Evolutionary conservation across 2,329 filamentous ascomycete species (phyloP).

Genomic region (Acarospora socialis): DNA sequence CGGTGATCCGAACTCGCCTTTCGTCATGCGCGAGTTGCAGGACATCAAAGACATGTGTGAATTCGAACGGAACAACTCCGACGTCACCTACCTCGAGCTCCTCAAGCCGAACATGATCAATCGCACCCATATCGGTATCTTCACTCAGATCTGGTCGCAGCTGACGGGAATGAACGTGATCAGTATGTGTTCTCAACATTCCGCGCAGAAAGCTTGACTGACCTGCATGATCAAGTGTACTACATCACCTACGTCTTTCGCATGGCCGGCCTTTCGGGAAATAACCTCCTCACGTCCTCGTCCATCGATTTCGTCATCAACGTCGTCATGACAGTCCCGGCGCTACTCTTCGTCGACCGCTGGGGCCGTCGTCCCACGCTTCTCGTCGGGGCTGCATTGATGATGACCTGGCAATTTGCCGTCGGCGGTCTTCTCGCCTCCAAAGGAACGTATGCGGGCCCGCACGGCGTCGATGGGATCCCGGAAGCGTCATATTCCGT

Average conservation of each 20-base stretch:
- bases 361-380: conserved; percentile 62
- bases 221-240: no score
- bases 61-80: conserved; percentile 54
- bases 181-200: no score
- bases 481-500: conserved; percentile 12
- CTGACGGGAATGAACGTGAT: conserved; percentile 64
- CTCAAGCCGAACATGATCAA: conserved; percentile 62
- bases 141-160: conserved; percentile 63
- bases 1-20: conserved; percentile 48
- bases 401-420: conserved; percentile 36
- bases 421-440: conserved; percentile 30
- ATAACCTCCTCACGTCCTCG: conserved; percentile 48
- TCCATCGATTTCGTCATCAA: conserved; percentile 68
- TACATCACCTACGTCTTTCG: conserved; percentile 57
- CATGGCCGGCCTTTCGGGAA: conserved; percentile 52
- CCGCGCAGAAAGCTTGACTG: no score
- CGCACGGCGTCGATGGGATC: conserved; percentile 11
- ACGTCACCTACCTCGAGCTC: conserved; percentile 58
- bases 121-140: conserved; percentile 55
- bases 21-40: conserved; percentile 52
- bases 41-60: conserved; percentile 63
- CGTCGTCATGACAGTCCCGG: conserved; percentile 62
- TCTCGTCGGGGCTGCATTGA: conserved; percentile 49
- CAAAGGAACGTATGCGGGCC: conserved; percentile 11
- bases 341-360: conserved; percentile 58